phyloP scores from a whole-genome alignment of 768 basidiomycete species.

The Termitomyces sp. region DNA sequence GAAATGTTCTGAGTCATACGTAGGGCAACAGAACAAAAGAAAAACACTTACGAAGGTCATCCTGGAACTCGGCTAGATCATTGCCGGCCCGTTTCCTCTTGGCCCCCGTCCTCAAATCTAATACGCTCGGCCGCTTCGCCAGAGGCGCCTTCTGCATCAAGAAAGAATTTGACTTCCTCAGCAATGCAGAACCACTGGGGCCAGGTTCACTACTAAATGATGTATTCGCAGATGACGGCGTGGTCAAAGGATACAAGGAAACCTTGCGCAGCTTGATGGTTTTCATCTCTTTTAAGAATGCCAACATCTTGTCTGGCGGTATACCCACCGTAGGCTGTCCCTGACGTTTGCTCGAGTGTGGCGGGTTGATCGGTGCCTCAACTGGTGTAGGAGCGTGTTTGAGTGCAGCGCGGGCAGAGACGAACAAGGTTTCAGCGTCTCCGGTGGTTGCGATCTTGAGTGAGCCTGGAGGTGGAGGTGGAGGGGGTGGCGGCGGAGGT shows the following conservation, averaged over 20 bases:
- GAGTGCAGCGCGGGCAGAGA: slow-evolving; percentile 62
- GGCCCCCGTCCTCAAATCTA: slow-evolving; percentile 17
- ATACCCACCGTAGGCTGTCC: slow-evolving; percentile 72
- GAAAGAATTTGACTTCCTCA: not conserved
- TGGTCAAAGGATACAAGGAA: slow-evolving; percentile 14
- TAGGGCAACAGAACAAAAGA: not conserved
- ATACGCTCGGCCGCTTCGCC: not conserved
- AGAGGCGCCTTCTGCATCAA: not conserved
- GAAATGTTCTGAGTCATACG: not conserved
- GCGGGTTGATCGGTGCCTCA: slow-evolving; percentile 66
- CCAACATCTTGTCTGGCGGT: slow-evolving; percentile 78
- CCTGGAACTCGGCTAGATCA: slow-evolving; percentile 21
- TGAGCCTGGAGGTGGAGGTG: slow-evolving; percentile 33
- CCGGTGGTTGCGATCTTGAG: slow-evolving; percentile 25
- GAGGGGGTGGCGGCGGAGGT: slow-evolving; percentile 42
- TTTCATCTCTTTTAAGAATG: slow-evolving; percentile 79
- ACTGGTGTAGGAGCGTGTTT: slow-evolving; percentile 53
- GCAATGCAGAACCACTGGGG: not conserved
- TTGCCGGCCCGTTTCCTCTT: slow-evolving; percentile 35
- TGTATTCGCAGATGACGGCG: not conserved
- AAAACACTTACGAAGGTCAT: slow-evolving; percentile 30
- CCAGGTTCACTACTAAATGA: slow-evolving; percentile 4
- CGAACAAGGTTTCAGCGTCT: slow-evolving; percentile 41
- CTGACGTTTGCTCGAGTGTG: slow-evolving; percentile 34
- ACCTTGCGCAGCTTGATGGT: slow-evolving; percentile 65